These are phyloP conservation scores for Coemansia biformis DNA, from an alignment of 192 early-diverging fungal species.

Conservation along the genomic window DNA sequence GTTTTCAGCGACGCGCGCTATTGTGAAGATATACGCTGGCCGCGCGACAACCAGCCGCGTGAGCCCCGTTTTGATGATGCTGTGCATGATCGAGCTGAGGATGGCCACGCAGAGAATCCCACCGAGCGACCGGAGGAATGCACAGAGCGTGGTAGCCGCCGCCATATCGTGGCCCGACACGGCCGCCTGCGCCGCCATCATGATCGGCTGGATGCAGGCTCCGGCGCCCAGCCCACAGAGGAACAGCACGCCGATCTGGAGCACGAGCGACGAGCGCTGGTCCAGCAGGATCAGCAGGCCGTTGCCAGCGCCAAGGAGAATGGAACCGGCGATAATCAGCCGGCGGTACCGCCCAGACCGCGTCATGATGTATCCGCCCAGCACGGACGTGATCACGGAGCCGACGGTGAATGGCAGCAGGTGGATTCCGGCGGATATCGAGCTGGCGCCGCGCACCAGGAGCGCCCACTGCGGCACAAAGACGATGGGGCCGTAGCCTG, in stretches of 20 bases:
- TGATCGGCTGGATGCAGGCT: constrained; percentile 64
- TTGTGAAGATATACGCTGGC: constrained; percentile 29
- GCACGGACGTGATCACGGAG: constrained; percentile 64
- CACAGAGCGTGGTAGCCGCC: constrained; percentile 62
- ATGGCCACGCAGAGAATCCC: constrained; percentile 44
- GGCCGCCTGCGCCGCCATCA: constrained; percentile 67
- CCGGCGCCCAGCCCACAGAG: constrained; percentile 74
- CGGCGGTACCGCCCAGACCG: constrained; percentile 56
- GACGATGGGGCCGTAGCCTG: constrained; percentile 60
- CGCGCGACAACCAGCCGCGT: constrained; percentile 36
- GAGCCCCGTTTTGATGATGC: constrained; percentile 29
- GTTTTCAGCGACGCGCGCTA: constrained; percentile 48
- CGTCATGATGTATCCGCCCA: constrained; percentile 57
- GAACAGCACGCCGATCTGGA: constrained; percentile 60
- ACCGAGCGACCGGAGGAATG: constrained; percentile 54
- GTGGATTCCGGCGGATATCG: constrained; percentile 70
- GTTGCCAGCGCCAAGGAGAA: constrained; percentile 57
- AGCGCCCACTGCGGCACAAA: constrained; percentile 82
- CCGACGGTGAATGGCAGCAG: constrained; percentile 69
- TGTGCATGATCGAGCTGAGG: constrained; percentile 45
- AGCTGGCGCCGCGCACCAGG: constrained; percentile 65
- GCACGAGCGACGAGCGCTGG: constrained; percentile 40
- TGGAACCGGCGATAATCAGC: constrained; percentile 59
- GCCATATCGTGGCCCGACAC: constrained; percentile 65
- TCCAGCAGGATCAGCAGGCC: constrained; percentile 63